A percentile compares a stretch with the other conserved stretches of the same genome.
These are phyloP conservation scores for Petunia secreta DNA, from an alignment of 257 asterid species.

Conservation along the genomic window DNA sequence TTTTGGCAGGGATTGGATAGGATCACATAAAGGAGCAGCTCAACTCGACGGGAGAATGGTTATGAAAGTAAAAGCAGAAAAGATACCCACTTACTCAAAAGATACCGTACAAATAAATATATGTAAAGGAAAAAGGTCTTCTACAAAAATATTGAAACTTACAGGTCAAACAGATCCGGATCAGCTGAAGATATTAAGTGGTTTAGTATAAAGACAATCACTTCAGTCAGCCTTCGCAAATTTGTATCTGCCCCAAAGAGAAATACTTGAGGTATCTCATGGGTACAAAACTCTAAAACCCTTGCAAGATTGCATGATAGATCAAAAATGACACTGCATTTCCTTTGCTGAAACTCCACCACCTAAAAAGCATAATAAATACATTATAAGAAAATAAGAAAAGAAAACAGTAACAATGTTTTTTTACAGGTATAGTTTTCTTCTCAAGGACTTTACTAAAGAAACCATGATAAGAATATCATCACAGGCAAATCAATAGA, in stretches of 20 bases:
- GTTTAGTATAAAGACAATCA: conserved; percentile 75
- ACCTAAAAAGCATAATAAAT: conserved; percentile 48
- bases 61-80: not conserved
- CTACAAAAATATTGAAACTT: conserved; percentile 40
- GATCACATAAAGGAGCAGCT: conserved; percentile 17
- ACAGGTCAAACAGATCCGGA: conserved; percentile 86
- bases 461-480: conserved; percentile 6
- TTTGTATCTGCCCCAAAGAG: conserved; percentile 80
- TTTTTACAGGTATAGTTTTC: not conserved
- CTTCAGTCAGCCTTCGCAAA: conserved; percentile 81
- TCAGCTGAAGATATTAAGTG: conserved; percentile 76
- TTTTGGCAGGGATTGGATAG: not conserved
- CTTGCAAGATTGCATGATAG: conserved; percentile 92
- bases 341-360: conserved; percentile 86
- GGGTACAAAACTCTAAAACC: conserved; percentile 84
- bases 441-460: not conserved
- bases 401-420: conserved; percentile 10
- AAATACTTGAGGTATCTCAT: conserved; percentile 84
- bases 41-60: conserved; percentile 2
- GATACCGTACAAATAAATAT: not conserved
- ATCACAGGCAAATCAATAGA: conserved; percentile 12
- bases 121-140: not conserved
- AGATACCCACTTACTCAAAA: conserved; percentile 17
- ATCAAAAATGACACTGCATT: conserved; percentile 86
- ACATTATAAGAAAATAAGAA: conserved; percentile 23